Evolutionary conservation across 176 grass and related monocot genomes (phyloP), one percentile per base, ranked within the genome.

Genomic region (Phragmites australis): DNA sequence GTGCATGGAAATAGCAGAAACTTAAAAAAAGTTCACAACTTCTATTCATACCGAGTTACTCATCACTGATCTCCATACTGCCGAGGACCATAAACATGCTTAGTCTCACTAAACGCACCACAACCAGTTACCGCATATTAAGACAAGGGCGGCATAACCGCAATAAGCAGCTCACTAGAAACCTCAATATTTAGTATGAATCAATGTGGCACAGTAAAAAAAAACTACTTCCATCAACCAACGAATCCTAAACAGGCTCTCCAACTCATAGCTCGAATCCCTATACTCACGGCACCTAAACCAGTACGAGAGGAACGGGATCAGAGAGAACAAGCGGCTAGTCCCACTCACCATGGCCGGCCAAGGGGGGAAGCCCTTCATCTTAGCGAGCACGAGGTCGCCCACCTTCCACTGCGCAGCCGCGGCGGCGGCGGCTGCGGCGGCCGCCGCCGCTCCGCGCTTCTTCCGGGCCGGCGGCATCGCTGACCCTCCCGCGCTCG

Each of bases 331-430:
- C 32, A 77, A 76, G 67, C 29, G 67, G 11, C 17, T 43, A 39
- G 53, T 30, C 11, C 39, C 12, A 50, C 60, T 83, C 74, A 98
- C 96, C 96, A 91, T 79, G 82, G 96, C 96, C 39, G 96, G 96
- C 96, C 96, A 98, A 6, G 96, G 88, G 1, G 96, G 96, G 75
- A 94, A 98, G 57, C 96, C 96, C 78, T 93, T 98, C 86, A 98
- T 92, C 86, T 98, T 98, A 71, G 96, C 96, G 67, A 98, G 92
- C 61, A 98, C 96, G 59, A 98, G 96, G 89, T 98, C 96, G 69
- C 92, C 96, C 69, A 98, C 96, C 81, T 95, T 95, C 92, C 92
- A 98, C 84, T 91, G 90, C 57, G 87, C 81, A 62, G 88, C 91
- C 68, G 88, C 91, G 18, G 94, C 81, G 0, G 85, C 92, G 1